Conservation (phyloP, 768 basidiomycete genomes). For the Podaxis sp. region DNA sequence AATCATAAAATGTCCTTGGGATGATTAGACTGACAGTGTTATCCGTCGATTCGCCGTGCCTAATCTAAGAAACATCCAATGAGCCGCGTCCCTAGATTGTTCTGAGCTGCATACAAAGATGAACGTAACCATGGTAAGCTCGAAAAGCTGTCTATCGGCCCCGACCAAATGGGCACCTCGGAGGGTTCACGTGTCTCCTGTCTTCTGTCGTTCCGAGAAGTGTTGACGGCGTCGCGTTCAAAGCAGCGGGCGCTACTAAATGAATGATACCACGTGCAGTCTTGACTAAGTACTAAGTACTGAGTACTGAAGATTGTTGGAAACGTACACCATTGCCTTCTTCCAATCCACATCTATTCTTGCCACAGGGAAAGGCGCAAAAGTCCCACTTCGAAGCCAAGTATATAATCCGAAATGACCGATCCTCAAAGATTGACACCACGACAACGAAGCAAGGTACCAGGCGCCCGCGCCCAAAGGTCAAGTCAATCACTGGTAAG, state of each 20-base stretch:
- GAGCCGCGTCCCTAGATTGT: not conserved
- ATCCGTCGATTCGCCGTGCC: constrained; percentile 79
- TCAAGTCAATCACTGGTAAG: too few relatives aligned
- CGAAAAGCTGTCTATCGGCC: not conserved
- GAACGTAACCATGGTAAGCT: constrained; percentile 32
- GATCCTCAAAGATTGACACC: not conserved
- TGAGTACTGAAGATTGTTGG: too few relatives aligned
- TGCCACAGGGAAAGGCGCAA: too few relatives aligned
- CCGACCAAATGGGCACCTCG: not conserved
- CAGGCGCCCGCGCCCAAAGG: too few relatives aligned
- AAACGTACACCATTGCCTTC: too few relatives aligned
- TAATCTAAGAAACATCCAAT: constrained; percentile 41
- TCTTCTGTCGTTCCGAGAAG: not conserved
- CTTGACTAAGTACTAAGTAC: too few relatives aligned
- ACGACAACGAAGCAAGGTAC: not conserved
- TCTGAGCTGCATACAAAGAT: constrained; percentile 35
- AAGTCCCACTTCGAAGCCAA: too few relatives aligned
- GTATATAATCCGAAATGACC: too few relatives aligned
- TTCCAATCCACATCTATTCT: too few relatives aligned
- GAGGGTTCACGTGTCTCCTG: not conserved
- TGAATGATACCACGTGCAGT: not conserved
- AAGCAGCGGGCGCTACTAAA: not conserved
- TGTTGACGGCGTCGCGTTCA: not conserved
- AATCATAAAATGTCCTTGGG: not conserved
- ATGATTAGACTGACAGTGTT: constrained; percentile 53